These are phyloP conservation scores for Plantago ovata DNA, from an alignment of 257 asterid genomes.

Conservation along the genomic window DNA sequence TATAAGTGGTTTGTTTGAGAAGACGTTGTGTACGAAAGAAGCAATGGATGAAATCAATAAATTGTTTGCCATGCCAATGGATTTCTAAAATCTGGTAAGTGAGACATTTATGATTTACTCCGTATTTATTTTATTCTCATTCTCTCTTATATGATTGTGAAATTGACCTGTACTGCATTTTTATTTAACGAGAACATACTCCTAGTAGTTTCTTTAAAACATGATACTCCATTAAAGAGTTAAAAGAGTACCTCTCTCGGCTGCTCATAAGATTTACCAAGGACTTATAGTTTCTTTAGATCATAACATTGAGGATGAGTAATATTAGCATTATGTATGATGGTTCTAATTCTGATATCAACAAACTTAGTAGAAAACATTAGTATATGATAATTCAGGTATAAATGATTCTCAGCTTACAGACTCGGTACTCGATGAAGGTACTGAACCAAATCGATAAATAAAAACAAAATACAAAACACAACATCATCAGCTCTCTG, in stretches of 20 bases:
- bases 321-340: neutral
- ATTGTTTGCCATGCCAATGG: constrained; percentile 82
- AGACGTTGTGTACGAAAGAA: constrained; percentile 79
- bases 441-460: constrained; percentile 3
- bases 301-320: neutral
- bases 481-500: constrained; percentile 16
- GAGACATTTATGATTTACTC: constrained; percentile 3
- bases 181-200: neutral
- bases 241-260: too few relatives aligned
- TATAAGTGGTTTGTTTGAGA: constrained; percentile 60
- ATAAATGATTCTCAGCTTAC: constrained; percentile 27
- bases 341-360: neutral
- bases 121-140: too few relatives aligned
- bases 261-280: too few relatives aligned
- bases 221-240: too few relatives aligned
- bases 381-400: neutral
- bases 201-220: too few relatives aligned
- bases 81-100: constrained; percentile 54
- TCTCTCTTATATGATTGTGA: neutral
- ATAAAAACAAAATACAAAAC: constrained; percentile 10
- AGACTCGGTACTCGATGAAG: constrained; percentile 8
- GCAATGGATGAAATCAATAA: constrained; percentile 90
- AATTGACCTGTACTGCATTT: neutral
- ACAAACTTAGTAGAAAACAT: neutral
- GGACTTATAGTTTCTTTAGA: too few relatives aligned